Base-by-base conservation (phyloP, 306 rosid genomes). In the Vicia sativa region DNA sequence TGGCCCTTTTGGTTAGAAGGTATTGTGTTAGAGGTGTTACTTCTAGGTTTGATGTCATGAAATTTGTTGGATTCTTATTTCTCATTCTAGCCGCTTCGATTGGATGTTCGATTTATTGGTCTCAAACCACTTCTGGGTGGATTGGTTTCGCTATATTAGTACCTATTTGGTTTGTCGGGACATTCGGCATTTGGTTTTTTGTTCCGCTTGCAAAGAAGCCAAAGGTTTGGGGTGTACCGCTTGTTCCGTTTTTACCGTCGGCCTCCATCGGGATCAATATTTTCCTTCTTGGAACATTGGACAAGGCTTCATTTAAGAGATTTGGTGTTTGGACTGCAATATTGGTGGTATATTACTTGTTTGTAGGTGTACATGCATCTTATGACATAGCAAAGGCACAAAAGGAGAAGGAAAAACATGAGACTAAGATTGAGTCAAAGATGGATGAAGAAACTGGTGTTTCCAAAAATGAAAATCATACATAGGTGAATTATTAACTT, bases 221-320 rank as follows among this genome's bases (percentile, higher is more conserved):
- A 0, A 84, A 68, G 34, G 25, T 85, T 13, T 89, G 95, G 97
- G 97, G 96, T 0, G 90, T 81, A 9, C 96, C 96, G 0, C 9
- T 85, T 37, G 87, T 91, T 16, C 95, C 97, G 0, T 89, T 88
- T 74, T 21, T 91, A 21, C 96, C 97, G 3, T 85, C 89, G 0
- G 49, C 81, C 0, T 91, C 95, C 0, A 85, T 91, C 31, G 86
- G 80, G 3, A 82, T 91, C 15, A 89, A 91, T 37, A 23, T 89
- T 13, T 91, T 87, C 68, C 85, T 87, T 66, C 87, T 90, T n/a
- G 96, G 95, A 4, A 86, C 96, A 0, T 74, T 90, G n/a, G 95
- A 85, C 28, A 38, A n/a, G 14, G 69, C 49, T 26, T 87, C 96
- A 8, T 87, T 80, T 35, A 28, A 4, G 39, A 90, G 95, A 62